These are phyloP conservation scores for Arthrocladium fulminans DNA, from an alignment of 2,329 filamentous ascomycete species.

Conservation along the genomic window DNA sequence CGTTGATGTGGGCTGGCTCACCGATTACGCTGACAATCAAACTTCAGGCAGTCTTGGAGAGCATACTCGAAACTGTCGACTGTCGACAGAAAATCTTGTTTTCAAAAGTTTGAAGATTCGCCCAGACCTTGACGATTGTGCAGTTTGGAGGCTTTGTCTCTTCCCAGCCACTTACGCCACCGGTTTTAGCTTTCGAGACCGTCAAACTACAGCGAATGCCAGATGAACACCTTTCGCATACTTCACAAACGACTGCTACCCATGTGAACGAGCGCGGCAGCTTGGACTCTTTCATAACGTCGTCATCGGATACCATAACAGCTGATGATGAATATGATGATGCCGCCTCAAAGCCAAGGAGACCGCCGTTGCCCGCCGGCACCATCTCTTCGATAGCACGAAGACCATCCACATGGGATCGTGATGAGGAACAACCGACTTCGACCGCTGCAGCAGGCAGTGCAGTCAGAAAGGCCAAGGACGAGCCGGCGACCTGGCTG, in stretches of 20 bases:
- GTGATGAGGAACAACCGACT: conserved; percentile 19
- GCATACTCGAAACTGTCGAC: neutral
- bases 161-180: conserved; percentile 3
- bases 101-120: neutral
- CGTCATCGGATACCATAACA: neutral
- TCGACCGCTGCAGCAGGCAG: conserved; percentile 12
- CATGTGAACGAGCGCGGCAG: conserved; percentile 4
- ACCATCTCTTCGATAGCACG: conserved; percentile 12
- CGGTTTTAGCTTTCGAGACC: too few species aligned
- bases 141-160: neutral
- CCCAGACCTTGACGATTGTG: neutral
- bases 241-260: neutral
- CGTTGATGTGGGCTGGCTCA: neutral
- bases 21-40: too few species aligned
- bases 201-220: neutral
- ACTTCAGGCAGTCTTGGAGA: too few species aligned
- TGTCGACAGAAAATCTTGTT: neutral
- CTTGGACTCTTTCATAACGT: neutral
- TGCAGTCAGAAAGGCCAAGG: conserved; percentile 17
- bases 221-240: neutral
- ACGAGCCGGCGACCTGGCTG: conserved; percentile 55
- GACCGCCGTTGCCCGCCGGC: conserved; percentile 1
- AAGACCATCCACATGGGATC: conserved; percentile 22
- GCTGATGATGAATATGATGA: neutral
- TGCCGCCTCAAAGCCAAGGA: neutral